Percentiles rank a stretch among this genome's conserved stretches.
Evolutionary conservation across 2,329 filamentous ascomycete species (phyloP).

Genomic region (Aureobasidium melanogenum): DNA sequence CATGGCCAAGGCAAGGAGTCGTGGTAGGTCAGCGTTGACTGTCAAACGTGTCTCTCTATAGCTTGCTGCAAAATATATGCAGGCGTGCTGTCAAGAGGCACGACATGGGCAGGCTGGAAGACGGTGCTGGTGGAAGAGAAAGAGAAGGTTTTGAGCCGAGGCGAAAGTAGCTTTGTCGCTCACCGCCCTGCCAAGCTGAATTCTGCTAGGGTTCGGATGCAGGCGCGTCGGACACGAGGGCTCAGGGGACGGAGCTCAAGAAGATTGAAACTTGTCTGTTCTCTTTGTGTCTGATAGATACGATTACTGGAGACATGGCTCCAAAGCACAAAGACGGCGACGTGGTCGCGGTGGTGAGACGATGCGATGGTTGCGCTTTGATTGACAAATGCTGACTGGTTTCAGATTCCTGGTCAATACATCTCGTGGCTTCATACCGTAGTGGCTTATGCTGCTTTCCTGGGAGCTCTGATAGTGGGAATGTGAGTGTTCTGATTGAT

Average conservation of each 20-base stretch:
- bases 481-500: conserved; percentile 21
- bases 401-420: conserved; percentile 73
- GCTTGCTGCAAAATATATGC: not conserved
- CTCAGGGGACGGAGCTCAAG: not conserved
- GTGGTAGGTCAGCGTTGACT: not conserved
- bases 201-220: not conserved
- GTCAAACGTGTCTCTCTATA: not conserved
- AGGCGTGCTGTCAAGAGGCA: not conserved
- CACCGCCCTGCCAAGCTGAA: not conserved
- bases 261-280: not conserved
- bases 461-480: conserved; percentile 78
- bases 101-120: not conserved
- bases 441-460: conserved; percentile 75
- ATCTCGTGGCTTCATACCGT: conserved; percentile 80
- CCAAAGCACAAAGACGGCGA: conserved; percentile 55
- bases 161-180: not conserved
- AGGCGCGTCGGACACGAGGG: not conserved
- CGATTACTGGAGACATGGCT: conserved; percentile 39
- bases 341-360: conserved; percentile 49
- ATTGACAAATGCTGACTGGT: not conserved
- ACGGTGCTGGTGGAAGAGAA: not conserved
- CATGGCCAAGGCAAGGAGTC: not conserved
- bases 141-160: not conserved
- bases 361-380: not conserved
- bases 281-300: not conserved